Percentiles rank a stretch among this genome's conserved stretches.
phyloP scores from a whole-genome alignment of 495 filamentous ascomycete species.

The Penicillium manginii region DNA sequence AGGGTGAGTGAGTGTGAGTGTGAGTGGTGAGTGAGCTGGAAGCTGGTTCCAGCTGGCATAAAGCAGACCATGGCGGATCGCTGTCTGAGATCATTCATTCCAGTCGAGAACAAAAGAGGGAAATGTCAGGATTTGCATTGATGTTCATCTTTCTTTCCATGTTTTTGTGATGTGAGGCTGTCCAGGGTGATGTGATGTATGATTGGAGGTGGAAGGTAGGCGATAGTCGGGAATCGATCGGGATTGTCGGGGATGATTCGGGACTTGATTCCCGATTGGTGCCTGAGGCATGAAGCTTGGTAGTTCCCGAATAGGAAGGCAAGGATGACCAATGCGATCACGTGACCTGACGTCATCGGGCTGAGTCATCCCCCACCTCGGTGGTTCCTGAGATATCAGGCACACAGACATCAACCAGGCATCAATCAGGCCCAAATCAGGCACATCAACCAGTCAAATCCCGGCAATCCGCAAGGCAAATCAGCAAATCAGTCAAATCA shows the following conservation, averaged over 20 bases:
- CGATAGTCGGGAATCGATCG: constrained; percentile 2
- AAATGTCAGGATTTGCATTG: too few species aligned
- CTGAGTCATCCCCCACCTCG: neutral
- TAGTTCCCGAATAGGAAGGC: neutral
- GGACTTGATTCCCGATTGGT: neutral
- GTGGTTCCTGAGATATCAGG: neutral
- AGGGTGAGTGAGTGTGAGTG: neutral
- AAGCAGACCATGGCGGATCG: neutral
- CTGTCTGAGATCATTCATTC: neutral
- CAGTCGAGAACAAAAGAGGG: too few species aligned
- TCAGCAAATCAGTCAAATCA: neutral
- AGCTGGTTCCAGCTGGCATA: neutral
- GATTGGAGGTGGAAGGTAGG: neutral
- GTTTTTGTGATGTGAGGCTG: too few species aligned
- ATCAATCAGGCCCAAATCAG: neutral
- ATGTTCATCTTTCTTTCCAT: too few species aligned
- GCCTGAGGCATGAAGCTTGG: neutral
- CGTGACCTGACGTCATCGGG: neutral
- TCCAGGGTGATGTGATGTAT: neutral
- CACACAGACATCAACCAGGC: neutral
- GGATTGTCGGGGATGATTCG: constrained; percentile 5
- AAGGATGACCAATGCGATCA: neutral
- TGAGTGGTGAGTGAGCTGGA: too few species aligned
- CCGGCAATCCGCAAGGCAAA: neutral
- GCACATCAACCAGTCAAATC: neutral